Evolutionary conservation across 1,139 yeast species (phyloP), one percentile per base, ranked within the genome.

Genomic region (Geotrichum candidum): DNA sequence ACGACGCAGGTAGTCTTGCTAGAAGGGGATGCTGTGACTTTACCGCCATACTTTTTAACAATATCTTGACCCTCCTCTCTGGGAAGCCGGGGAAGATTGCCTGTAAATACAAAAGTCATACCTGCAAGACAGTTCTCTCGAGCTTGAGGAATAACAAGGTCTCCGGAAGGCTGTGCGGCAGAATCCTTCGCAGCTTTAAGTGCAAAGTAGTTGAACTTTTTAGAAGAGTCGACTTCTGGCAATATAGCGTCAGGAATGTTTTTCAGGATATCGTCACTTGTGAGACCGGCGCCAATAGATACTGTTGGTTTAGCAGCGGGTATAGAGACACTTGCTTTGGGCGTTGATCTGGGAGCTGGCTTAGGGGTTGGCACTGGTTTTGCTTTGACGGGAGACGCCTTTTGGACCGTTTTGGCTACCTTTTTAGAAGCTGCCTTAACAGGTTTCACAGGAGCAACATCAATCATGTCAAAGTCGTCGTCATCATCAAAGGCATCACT

Each of bases 11-110:
- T 84, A 0, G 99, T 95, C 70, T 87, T 89, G 25, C 90, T 85
- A 60, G 95, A 88, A 38, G 94, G 88, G 0, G 97, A 83, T 66
- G 90, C 84, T 1, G 97, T 90, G 13, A 92, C 96, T 69, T 87
- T 87, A n/a, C 97, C 99, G 18, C 99, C 99, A 69, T 92, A 91
- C 65, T 82, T 80, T 69, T 89, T 86, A 3, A 97, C 96, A 31
- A 90, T 72, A 41, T 82, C 81, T 69, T 88, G 95, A 27, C 94
- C 87, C 35, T 84, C 85, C 1, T 83, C 86, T 66, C 99, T 82
- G 64, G 89, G 90, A 51, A 94, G 75, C 33, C 83, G 83, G 0
- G 97, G 96, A 64, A 94, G 74, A 4, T 85, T 84, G 45, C 99
- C 99, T 0, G 99, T 94, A 71, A 95, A 94, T 0, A 95, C 98